Evolutionary conservation across 148 eudicot species (phyloP).

Genomic region (Diospyros kaki): DNA sequence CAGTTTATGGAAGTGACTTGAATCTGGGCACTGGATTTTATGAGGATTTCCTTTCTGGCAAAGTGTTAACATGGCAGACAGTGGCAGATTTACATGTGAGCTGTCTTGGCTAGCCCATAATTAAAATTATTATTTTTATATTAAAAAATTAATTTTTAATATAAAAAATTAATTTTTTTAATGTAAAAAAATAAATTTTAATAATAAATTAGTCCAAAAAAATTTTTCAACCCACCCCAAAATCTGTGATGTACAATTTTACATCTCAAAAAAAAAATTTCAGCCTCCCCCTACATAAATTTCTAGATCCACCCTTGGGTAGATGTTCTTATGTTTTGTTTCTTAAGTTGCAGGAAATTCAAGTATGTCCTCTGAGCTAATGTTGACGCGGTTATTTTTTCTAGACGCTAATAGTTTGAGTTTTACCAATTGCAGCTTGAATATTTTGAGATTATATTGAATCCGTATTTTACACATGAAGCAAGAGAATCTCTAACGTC

Average conservation of each 20-base stretch:
- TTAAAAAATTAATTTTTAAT: too few species aligned
- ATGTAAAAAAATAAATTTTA: too few species aligned
- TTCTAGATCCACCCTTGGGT: too few species aligned
- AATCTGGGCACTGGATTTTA: background rate
- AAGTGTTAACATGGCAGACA: background rate
- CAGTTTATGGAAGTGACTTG: background rate
- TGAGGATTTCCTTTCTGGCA: background rate
- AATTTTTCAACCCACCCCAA: too few species aligned
- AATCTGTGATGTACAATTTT: too few species aligned
- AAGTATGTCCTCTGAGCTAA: background rate
- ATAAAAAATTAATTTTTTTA: too few species aligned
- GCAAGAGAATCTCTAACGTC: slow-evolving; percentile 86
- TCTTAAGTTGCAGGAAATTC: slow-evolving; percentile 3
- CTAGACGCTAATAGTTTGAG: slow-evolving; percentile 12
- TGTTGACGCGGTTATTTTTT: slow-evolving; percentile 2
- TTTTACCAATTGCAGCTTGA: slow-evolving; percentile 69
- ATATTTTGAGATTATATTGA: slow-evolving; percentile 88
- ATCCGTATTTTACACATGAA: slow-evolving; percentile 69
- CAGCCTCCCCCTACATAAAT: too few species aligned
- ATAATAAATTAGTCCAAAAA: too few species aligned
- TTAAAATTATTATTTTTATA: too few species aligned
- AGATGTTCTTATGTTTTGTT: background rate
- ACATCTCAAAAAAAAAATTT: too few species aligned
- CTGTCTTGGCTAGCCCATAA: too few species aligned
- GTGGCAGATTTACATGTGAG: too few species aligned